Evolutionary conservation across 139 green algal genomes (phyloP), one percentile per base, ranked within the genome.

Genomic region (Desmodesmus armatus): DNA sequence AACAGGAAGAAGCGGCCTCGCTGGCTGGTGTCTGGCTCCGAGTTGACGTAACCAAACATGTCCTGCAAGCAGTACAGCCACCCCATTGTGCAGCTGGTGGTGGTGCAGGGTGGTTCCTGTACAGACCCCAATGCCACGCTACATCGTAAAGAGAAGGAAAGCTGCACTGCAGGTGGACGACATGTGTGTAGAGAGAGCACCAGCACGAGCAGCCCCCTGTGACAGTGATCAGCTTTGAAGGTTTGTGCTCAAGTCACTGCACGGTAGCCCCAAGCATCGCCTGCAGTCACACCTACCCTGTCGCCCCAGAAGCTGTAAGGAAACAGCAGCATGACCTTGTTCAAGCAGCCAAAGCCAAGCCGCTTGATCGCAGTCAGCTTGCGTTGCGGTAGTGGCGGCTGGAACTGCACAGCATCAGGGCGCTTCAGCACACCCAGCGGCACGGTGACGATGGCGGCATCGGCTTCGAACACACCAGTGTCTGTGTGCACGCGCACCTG

Each of bases 1-100:
- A 99, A 98, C 4, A 99, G 91, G 89, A 97, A 99, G 89, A 90
- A 95, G 44, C 94, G 87, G n/a, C 97, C 97, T 1, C 94, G 89
- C 6, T 91, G 47, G n/a, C 69, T 62, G 3, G 74, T 70, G 13
- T 89, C 85, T 51, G n/a, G n/a, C n/a, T n/a, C n/a, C 4, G 82
- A 51, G 11, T 87, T 47, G 23, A 98, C 87, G 40, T 90, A 91
- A 0, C 95, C 97, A 87, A 99, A 98, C 70, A 96, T 98, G 91
- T 99, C 97, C 1, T 91, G 39, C 40, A 29, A 29, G 40, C 29
- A n/a, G n/a, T n/a, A n/a, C n/a, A n/a, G n/a, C n/a, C n/a, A n/a
- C n/a, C n/a, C n/a, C n/a, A n/a, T n/a, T n/a, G n/a, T n/a, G n/a
- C n/a, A n/a, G n/a, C n/a, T n/a, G n/a, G n/a, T n/a, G n/a, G n/a